Evolutionary conservation across 2,329 filamentous ascomycete genomes (phyloP), one percentile per base, ranked within the genome.

Genomic region (Lecanicillium sp.): DNA sequence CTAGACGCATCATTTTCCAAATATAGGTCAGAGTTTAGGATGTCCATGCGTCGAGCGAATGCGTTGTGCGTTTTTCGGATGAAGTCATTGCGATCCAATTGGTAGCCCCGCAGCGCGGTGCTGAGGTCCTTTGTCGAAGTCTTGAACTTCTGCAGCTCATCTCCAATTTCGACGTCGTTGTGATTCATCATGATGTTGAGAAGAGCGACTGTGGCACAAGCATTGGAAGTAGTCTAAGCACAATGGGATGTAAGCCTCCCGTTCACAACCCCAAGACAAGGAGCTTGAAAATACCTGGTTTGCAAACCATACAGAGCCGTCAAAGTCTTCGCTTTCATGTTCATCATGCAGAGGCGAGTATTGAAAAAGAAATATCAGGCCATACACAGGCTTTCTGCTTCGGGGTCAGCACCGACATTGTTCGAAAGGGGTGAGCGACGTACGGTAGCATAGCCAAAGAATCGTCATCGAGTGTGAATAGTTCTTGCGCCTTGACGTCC

Each of bases 111-210:
- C 19, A 86, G 68, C 6, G 83, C 72, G 2, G 89, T 83, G 13
- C 75, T 74, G 45, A 95, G 74, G 12, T 69, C 54, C 46, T 66
- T 66, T 0, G 89, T 94, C 28, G 79, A 77, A 1, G 79, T 64
- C 51, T 86, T 90, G 65, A 97, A 94, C 12, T 69, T 62, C 19
- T 68, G 60, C 2, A 97, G 71, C 43, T 81, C 69, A n/a, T 76
- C 62, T 4, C 88, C 87, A 5, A 96, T 71, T 10, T 78, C 63
- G 4, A 87, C 60, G 0, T 66, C 68, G 0, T 76, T 65, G 17
- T 80, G 72, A 55, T 97, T 97, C 76, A 95, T 94, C 54, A 95
- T 67, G 44, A 96, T 94, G 52, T 97, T 97, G 50, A 96, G 73
- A 48, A 97, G 69, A 4, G 92, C 88, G 33, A 96, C 78, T n/a